A percentile compares a stretch with the other conserved stretches of the same genome.
These are phyloP conservation scores for Thielaviopsis euricoi DNA, from an alignment of 2,329 filamentous ascomycete species.

Conservation along the genomic window DNA sequence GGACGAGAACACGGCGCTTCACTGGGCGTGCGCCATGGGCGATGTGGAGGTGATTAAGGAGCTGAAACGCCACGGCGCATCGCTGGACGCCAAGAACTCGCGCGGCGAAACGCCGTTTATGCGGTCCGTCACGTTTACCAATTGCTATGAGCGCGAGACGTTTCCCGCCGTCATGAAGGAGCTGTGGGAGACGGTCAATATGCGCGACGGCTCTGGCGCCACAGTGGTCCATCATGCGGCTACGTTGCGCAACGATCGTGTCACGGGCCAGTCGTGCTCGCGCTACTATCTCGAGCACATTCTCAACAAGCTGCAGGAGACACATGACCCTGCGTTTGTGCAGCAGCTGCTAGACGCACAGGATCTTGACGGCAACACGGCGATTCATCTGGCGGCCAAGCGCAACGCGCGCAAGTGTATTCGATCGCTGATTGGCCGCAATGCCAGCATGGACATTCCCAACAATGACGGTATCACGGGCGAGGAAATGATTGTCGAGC, in stretches of 20 bases:
- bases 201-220: slow-evolving; percentile 62
- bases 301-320: slow-evolving; percentile 70
- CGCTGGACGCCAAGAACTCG: slow-evolving; percentile 51
- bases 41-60: slow-evolving; percentile 84
- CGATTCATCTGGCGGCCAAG: slow-evolving; percentile 57
- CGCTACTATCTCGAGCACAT: slow-evolving; percentile 89
- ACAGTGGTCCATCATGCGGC: slow-evolving; percentile 93
- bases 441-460: slow-evolving; percentile 65
- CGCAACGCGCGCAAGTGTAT: slow-evolving; percentile 82
- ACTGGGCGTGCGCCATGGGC: slow-evolving; percentile 97
- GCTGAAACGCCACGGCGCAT: slow-evolving; percentile 65
- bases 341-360: slow-evolving; percentile 65
- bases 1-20: slow-evolving; percentile 79
- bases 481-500: slow-evolving; percentile 63
- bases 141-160: slow-evolving; percentile 85
- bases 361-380: slow-evolving; percentile 80
- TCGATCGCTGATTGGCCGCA: slow-evolving; percentile 60
- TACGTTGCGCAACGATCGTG: slow-evolving; percentile 65
- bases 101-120: slow-evolving; percentile 83
- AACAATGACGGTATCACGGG: slow-evolving; percentile 73
- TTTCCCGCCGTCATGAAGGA: slow-evolving; percentile 75
- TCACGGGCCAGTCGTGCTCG: slow-evolving; percentile 72
- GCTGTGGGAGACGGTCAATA: slow-evolving; percentile 64
- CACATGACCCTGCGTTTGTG: slow-evolving; percentile 58
- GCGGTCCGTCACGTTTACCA: slow-evolving; percentile 88